Base-by-base conservation (phyloP, 768 basidiomycete species). In the Tulasnella sp. region DNA sequence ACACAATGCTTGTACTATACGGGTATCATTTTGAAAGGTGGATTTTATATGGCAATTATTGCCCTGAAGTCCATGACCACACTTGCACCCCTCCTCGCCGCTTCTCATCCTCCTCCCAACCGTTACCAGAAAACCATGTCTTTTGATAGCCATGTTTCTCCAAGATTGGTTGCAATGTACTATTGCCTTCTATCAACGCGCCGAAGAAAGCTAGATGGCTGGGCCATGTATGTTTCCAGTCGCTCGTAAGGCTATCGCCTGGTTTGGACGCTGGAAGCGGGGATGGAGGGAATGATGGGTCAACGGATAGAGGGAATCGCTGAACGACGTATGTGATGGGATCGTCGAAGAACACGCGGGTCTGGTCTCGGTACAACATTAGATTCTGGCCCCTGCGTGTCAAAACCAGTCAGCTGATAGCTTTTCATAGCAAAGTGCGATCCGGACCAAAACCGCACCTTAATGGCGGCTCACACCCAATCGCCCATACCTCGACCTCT, bases 401-500 rank as follows among this genome's bases (percentile, higher is more conserved):
- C 25, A 50, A 60, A 41, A 49, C 57, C 57, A 53, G 43, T 41
- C 25, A 31, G 59, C 51, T 63, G 62, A 63, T 61, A 54, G 27
- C 15, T 15, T 22, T 22, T 10, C 34, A 51, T 43, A 50, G 17
- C 24, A n/a, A n/a, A n/a, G n/a, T n/a, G n/a, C n/a, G n/a, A n/a
- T n/a, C n/a, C 21, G 53, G 29, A 27, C 54, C 4, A 1, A 75
- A n/a, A n/a, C n/a, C 85, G 65, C 71, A 94, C 92, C 78, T 70
- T 1, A 94, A 69, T 0, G 94, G 94, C 1, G 96, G 96, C 67
- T 97, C 94, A 66, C 96, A 99, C 4, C 87, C 85, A 22, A 99
- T 68, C 21, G 86, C 80, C 92, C 93, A 98, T 65, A 85, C 73
- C 21, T 79, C 80, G 8, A 90, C 75, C 50, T 85, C 77, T 24